Conservation (phyloP, 345 rosid genomes). For the Psidium guajava region DNA sequence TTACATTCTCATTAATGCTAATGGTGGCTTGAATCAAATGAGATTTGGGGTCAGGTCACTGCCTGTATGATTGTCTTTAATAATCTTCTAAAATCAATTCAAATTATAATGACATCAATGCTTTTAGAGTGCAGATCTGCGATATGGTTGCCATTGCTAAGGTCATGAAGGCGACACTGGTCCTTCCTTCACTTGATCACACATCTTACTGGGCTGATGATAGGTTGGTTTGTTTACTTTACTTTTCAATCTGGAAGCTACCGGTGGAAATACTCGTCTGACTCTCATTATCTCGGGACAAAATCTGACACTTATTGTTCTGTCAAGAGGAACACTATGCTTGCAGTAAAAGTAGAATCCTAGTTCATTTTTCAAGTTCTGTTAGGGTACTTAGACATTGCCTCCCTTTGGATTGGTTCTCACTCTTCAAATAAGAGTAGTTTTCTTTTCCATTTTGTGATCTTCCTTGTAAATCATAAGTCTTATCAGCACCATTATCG, state of each 20-base stretch:
- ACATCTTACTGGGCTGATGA: constrained; percentile 92
- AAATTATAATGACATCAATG: constrained; percentile 8
- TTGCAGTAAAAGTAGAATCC: neutral
- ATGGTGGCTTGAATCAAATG: constrained; percentile 99
- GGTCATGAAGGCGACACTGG: constrained; percentile 80
- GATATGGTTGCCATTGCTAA: constrained; percentile 96
- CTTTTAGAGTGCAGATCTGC: constrained; percentile 82
- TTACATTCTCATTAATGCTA: constrained; percentile 78
- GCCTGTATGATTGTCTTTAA: constrained; percentile 7
- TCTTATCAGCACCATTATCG: neutral
- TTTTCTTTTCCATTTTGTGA: neutral
- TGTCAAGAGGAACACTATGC: neutral
- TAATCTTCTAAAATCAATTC: neutral
- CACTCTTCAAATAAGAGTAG: neutral
- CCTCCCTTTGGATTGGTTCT: neutral
- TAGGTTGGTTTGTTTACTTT: constrained; percentile 28
- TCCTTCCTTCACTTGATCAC: constrained; percentile 92
- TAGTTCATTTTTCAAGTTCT: neutral
- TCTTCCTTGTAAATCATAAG: neutral
- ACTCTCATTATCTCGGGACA: neutral
- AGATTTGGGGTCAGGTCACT: constrained; percentile 96
- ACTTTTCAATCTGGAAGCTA: neutral
- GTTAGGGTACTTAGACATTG: neutral
- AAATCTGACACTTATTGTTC: neutral
- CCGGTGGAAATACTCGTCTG: neutral